phyloP scores from a whole-genome alignment of 495 filamentous ascomycete species.

The Thozetella sp. region DNA sequence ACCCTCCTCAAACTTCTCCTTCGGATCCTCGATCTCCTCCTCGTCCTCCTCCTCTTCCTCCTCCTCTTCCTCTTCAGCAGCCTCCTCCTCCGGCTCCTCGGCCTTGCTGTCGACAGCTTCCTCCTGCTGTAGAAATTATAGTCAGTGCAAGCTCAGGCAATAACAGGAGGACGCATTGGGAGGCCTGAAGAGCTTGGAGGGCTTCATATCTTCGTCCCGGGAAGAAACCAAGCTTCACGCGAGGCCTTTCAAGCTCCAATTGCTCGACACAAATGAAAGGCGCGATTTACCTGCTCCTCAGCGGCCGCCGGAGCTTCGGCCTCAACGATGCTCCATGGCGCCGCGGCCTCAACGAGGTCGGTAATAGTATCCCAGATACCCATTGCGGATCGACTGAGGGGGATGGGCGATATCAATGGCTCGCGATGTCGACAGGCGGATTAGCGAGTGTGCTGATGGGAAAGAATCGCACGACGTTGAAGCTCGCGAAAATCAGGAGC shows the following conservation, averaged over 20 bases:
- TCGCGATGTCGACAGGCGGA: conserved; percentile 22
- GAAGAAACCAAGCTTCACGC: neutral
- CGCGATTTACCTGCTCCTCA: conserved; percentile 12
- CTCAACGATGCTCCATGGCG: conserved; percentile 56
- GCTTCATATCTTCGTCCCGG: no score
- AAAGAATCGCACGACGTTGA: conserved; percentile 32
- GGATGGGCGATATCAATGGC: conserved; percentile 40
- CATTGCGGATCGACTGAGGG: conserved; percentile 42
- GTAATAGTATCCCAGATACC: conserved; percentile 57
- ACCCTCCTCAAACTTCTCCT: conserved; percentile 92
- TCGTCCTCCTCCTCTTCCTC: conserved; percentile 89
- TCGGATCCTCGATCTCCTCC: conserved; percentile 84
- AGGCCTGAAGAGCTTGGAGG: neutral
- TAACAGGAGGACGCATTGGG: neutral
- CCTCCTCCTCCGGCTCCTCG: conserved; percentile 48
- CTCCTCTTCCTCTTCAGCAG: conserved; percentile 52
- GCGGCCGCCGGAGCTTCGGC: conserved; percentile 52
- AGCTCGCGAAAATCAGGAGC: conserved; percentile 14
- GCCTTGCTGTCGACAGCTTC: conserved; percentile 48
- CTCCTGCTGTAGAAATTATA: conserved; percentile 12
- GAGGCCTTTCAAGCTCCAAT: neutral
- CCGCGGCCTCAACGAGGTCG: conserved; percentile 55
- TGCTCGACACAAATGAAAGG: neutral
- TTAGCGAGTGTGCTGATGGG: conserved; percentile 28
- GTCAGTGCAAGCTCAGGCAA: conserved; percentile 5